Evolutionary conservation across 345 rosid species (phyloP).

Genomic region (Hibiscus syriacus): DNA sequence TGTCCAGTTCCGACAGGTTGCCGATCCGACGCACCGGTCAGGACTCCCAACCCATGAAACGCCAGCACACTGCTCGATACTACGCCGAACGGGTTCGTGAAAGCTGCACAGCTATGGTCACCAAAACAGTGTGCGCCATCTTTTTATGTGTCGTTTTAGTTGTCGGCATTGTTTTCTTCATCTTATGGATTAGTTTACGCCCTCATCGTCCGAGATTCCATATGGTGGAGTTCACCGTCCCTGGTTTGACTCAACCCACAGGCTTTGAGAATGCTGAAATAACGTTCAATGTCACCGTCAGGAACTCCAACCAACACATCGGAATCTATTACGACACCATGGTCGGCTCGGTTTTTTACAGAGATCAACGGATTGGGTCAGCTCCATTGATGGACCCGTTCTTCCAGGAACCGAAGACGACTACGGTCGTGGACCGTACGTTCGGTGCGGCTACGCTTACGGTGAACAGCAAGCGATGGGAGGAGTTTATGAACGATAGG

Average conservation of each 20-base stretch:
- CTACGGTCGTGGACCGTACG: conserved; percentile 31
- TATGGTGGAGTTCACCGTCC: conserved; percentile 39
- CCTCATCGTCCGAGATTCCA: conserved; percentile 75
- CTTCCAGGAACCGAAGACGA: conserved; percentile 68
- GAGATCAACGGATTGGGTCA: conserved; percentile 50
- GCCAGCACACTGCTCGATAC: conserved; percentile 34
- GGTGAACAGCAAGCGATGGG: conserved; percentile 53
- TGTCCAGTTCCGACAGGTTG: conserved; percentile 21
- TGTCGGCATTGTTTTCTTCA: conserved; percentile 41
- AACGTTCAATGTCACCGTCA: conserved; percentile 51
- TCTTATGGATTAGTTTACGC: conserved; percentile 74
- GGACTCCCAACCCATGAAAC: conserved; percentile 14
- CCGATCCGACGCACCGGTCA: conserved; percentile 4
- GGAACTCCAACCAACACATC: conserved; percentile 61
- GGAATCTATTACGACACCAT: conserved; percentile 48
- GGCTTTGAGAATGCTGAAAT: conserved; percentile 54
- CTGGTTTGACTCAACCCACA: conserved; percentile 32
- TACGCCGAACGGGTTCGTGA: conserved; percentile 50
- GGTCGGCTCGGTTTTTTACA: conserved; percentile 53
- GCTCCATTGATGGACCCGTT: conserved; percentile 32
- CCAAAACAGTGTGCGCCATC: conserved; percentile 46
- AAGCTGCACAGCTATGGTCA: conserved; percentile 52
- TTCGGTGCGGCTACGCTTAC: conserved; percentile 51
- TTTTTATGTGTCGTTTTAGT: conserved; percentile 46
- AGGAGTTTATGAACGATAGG: conserved; percentile 51